Evolutionary conservation across 1,139 yeast genomes (phyloP), one percentile per base, ranked within the genome.

Genomic region (Zygoascus sp.): DNA sequence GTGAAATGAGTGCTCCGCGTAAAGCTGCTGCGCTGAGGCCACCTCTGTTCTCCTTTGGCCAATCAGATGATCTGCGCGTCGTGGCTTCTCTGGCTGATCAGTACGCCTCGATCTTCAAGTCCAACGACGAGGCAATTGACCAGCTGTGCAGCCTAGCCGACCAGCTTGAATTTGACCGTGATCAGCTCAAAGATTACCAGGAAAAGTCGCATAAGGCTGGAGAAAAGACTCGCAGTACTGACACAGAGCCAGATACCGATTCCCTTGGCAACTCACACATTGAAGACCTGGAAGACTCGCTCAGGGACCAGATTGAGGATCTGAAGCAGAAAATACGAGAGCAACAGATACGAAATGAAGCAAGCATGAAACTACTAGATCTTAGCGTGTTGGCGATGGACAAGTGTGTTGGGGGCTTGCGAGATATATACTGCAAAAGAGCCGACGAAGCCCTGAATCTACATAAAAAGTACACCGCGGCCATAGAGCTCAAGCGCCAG

Each of bases 11-110:
- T 27, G 25, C 21, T 21, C 37, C 34, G 35, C 39, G 40, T 16
- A 23, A 40, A 40, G 44, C 44, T 27, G 45, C 44, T 10, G 48
- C 41, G 11, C 28, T 37, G 13, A 16, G 47, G n/a, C 47, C 46
- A n/a, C 47, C 47, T 30, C 23, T 44, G 5, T 32, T 36, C 15
- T 46, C 48, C 15, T 42, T 46, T 19, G 42, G 45, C 11, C 41
- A 58, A 45, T 43, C 52, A 6, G 65, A 63, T 27, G 69, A 65
- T 42, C 46, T 64, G 20, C 52, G 54, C 23, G 58, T 60, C 13
- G 56, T 65, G 37, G 46, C 54, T 13, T 39, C 51, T 2, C 55
- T 65, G 23, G 53, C 64, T 4, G 55, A 56, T 37, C 58, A 60
- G 39, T 56, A 64, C 19, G 34, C 58, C 3, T 37, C 35, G 1